These are phyloP conservation scores for Eustoma russellianum DNA, from an alignment of 257 asterid genomes.

Conservation along the genomic window DNA sequence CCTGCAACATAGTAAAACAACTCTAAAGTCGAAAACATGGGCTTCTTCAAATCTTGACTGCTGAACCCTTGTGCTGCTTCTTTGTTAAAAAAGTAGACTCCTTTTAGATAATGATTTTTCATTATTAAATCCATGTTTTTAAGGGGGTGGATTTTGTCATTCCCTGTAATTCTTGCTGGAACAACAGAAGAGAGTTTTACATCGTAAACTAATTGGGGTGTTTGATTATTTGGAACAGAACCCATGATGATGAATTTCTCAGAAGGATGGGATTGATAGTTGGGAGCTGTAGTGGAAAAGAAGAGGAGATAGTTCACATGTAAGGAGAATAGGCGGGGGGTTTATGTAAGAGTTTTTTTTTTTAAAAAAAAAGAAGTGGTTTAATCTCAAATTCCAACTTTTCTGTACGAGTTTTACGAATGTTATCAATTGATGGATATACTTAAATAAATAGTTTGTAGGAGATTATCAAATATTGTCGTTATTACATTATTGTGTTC, in stretches of 20 bases:
- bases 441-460: too few relatives aligned
- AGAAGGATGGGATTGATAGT: background rate
- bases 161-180: constrained; percentile 58
- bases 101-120: constrained; percentile 54
- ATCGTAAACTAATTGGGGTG: constrained; percentile 12
- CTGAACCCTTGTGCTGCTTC: constrained; percentile 40
- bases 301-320: background rate
- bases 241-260: background rate
- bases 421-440: too few relatives aligned
- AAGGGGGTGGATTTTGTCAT: constrained; percentile 28
- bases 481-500: too few relatives aligned
- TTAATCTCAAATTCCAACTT: too few relatives aligned
- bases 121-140: constrained; percentile 42
- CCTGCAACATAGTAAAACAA: constrained; percentile 37
- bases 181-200: constrained; percentile 38
- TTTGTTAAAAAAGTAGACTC: constrained; percentile 44
- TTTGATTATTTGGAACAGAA: background rate
- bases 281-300: background rate
- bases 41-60: constrained; percentile 31
- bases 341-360: background rate
- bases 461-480: too few relatives aligned
- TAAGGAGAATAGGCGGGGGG: background rate
- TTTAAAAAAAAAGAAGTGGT: too few relatives aligned
- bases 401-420: too few relatives aligned
- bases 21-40: constrained; percentile 46